These are phyloP conservation scores for Hypomyces perniciosus DNA, from an alignment of 2,329 filamentous ascomycete species.

Conservation along the genomic window DNA sequence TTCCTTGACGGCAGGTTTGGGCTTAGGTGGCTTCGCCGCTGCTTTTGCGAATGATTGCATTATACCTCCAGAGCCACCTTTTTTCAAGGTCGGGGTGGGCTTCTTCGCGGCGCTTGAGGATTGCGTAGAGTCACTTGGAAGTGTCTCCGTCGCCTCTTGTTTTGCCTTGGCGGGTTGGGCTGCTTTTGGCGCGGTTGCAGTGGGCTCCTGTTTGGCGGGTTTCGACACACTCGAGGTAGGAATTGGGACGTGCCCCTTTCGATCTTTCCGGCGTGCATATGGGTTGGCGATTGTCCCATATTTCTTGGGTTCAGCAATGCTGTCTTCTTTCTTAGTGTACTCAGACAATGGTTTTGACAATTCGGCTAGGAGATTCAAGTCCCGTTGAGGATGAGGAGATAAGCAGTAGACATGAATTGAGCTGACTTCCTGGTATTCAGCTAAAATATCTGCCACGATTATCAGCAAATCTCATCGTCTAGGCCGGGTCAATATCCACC, in stretches of 20 bases:
- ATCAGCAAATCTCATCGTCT: not conserved
- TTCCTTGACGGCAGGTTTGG: conserved; percentile 39
- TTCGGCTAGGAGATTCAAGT: conserved; percentile 67
- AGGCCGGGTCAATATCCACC: conserved; percentile 11
- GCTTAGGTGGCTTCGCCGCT: conserved; percentile 34
- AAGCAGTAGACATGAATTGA: conserved; percentile 88
- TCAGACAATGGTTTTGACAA: conserved; percentile 57
- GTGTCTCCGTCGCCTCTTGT: conserved; percentile 23
- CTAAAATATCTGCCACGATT: conserved; percentile 50
- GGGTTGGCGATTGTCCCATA: conserved; percentile 74
- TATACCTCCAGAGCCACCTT: conserved; percentile 55
- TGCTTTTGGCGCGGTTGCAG: not conserved
- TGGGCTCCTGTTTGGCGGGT: conserved; percentile 12
- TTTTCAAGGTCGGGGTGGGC: conserved; percentile 41
- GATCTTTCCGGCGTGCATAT: conserved; percentile 50
- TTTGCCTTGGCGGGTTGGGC: conserved; percentile 21
- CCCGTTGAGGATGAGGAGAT: conserved; percentile 59
- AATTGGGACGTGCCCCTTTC: conserved; percentile 27
- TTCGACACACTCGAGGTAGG: conserved; percentile 20
- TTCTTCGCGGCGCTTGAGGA: conserved; percentile 28
- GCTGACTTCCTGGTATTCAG: conserved; percentile 63
- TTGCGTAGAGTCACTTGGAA: conserved; percentile 21
- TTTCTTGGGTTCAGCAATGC: conserved; percentile 49
- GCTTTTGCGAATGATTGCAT: conserved; percentile 75
- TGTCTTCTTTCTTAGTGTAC: conserved; percentile 52